Percentiles rank a stretch among this genome's conserved stretches.
Evolutionary conservation across 495 filamentous ascomycete species (phyloP).

Genomic region (Penicillium antarcticum): DNA sequence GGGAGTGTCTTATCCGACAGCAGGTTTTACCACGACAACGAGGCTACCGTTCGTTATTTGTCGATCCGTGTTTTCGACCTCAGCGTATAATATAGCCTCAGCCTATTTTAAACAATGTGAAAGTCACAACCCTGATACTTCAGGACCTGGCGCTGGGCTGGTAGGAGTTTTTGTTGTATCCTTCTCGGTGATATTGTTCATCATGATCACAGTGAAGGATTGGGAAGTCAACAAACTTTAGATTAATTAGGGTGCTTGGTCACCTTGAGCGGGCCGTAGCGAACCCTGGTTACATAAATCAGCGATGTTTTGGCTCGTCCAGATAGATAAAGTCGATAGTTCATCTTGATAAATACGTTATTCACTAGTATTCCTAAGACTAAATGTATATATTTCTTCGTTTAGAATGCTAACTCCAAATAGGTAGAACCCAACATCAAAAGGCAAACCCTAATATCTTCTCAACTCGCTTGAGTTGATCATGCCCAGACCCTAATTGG

Average conservation of each 20-base stretch:
- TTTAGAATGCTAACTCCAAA: no score
- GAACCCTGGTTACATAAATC: no score
- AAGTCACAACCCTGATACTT: background rate
- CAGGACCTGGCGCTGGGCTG: no score
- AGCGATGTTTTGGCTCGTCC: no score
- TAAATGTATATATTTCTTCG: no score
- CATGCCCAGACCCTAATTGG: constrained; percentile 3
- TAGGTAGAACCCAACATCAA: no score
- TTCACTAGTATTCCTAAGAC: no score
- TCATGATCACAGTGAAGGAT: background rate
- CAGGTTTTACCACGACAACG: background rate
- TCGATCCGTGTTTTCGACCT: background rate
- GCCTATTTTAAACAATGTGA: background rate
- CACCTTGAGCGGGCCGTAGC: no score
- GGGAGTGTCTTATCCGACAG: background rate
- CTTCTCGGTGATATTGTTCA: background rate
- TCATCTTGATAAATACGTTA: no score
- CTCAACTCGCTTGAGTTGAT: background rate
- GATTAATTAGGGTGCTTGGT: background rate
- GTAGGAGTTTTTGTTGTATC: background rate
- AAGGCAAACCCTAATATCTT: no score
- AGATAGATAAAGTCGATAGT: no score
- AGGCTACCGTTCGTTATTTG: background rate
- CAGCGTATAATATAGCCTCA: background rate
- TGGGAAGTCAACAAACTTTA: background rate